phyloP scores from a whole-genome alignment of 352 stramenopile species.

The Globisporangium spiculum region DNA sequence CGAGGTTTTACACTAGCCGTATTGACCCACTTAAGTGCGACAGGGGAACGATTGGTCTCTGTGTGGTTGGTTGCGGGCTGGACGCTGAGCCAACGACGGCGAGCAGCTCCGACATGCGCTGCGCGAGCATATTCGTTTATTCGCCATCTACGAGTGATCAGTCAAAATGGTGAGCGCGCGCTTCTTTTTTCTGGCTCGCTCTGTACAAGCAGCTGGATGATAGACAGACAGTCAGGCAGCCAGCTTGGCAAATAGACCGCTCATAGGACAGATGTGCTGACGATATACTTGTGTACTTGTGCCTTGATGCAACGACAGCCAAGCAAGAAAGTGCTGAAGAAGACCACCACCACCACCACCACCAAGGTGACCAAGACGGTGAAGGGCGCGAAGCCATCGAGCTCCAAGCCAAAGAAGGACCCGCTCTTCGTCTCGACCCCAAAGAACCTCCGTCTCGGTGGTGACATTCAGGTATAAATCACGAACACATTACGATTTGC shows the following conservation, averaged over 20 bases:
- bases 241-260: too few species aligned
- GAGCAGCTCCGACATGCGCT: neutral
- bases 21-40: neutral
- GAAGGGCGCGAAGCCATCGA: conserved; percentile 54
- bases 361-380: conserved; percentile 60
- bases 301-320: conserved; percentile 29
- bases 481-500: conserved; percentile 16
- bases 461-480: conserved; percentile 92
- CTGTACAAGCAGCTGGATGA: neutral
- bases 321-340: conserved; percentile 85
- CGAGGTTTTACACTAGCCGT: neutral
- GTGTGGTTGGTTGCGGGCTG: neutral
- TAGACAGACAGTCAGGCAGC: neutral
- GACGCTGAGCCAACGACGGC: neutral
- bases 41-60: neutral
- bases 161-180: conserved; percentile 44
- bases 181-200: neutral
- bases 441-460: conserved; percentile 95
- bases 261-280: neutral
- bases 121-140: conserved; percentile 64
- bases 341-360: conserved; percentile 64
- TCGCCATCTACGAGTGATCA: conserved; percentile 77
- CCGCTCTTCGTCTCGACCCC: conserved; percentile 94
- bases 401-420: conserved; percentile 82
- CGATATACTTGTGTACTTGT: neutral